A percentile compares a stretch with the other conserved stretches of the same genome.
phyloP scores from a whole-genome alignment of 2,329 filamentous ascomycete species.

The Fusarium sp. region DNA sequence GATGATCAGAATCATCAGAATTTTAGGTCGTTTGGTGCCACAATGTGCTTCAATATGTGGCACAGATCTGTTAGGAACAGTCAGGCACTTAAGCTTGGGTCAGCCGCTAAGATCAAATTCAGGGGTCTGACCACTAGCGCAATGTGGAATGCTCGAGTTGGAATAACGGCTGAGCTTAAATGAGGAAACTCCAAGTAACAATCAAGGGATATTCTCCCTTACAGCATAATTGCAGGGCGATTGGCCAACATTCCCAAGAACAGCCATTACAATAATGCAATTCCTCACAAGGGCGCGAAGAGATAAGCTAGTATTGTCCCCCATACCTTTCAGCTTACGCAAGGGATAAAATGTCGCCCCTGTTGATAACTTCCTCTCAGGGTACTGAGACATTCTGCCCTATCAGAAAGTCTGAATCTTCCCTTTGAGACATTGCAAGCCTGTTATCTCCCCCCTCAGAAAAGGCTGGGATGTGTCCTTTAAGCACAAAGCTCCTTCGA shows the following conservation, averaged over 20 bases:
- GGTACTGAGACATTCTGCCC: background rate
- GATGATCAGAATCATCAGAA: background rate
- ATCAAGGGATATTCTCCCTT: background rate
- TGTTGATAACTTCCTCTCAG: background rate
- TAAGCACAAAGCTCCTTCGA: accelerated
- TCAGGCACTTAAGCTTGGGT: background rate
- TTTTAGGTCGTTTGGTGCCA: background rate
- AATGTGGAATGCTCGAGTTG: background rate
- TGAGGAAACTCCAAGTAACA: background rate
- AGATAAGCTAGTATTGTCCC: too few species aligned
- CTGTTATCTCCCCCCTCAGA: background rate
- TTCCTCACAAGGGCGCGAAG: background rate
- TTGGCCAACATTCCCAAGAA: background rate
- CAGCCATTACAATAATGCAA: background rate
- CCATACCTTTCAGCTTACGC: background rate
- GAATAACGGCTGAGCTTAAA: background rate
- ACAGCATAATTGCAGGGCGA: too few species aligned
- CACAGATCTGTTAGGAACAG: background rate
- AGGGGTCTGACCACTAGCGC: background rate
- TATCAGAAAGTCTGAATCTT: too few species aligned
- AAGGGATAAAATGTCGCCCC: background rate
- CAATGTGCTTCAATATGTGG: background rate
- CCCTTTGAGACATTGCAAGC: background rate
- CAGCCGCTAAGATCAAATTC: background rate
- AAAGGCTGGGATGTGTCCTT: background rate